Percentiles rank a stretch among this genome's conserved stretches.
Conservation (phyloP, 345 rosid species). For the Turnera subulata region DNA sequence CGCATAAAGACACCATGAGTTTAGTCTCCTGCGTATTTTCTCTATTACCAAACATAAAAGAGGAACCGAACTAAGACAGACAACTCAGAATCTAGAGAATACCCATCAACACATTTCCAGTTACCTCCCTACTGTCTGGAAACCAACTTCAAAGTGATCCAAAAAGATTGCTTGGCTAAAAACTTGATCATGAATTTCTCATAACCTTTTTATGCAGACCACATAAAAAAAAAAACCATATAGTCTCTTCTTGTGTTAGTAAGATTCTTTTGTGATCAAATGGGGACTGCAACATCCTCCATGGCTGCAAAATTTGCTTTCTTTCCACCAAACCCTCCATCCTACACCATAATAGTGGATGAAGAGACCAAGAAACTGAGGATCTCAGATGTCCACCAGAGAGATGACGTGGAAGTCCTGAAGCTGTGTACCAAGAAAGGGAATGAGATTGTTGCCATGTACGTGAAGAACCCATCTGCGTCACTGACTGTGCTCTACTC, state of each 20-base stretch:
- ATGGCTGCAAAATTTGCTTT: conserved; percentile 91
- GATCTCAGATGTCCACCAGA: conserved; percentile 42
- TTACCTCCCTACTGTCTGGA: background rate
- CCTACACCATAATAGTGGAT: conserved; percentile 52
- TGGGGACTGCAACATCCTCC: conserved; percentile 84
- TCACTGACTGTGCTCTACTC: conserved; percentile 72
- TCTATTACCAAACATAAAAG: conserved; percentile 25
- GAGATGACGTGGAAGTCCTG: conserved; percentile 62
- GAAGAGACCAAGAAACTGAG: conserved; percentile 54
- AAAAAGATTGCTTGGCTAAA: background rate
- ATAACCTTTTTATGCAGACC: conserved; percentile 1
- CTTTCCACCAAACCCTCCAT: conserved; percentile 90
- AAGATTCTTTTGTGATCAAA: conserved; percentile 12
- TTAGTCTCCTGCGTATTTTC: conserved; percentile 13
- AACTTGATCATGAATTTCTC: conserved; percentile 16
- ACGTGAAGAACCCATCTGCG: conserved; percentile 66
- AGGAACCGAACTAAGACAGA: background rate
- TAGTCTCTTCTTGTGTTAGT: background rate
- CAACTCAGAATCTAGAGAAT: conserved; percentile 12
- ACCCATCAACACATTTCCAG: conserved; percentile 2
- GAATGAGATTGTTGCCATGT: conserved; percentile 64
- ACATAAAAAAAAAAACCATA: background rate
- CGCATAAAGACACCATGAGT: too few relatives aligned
- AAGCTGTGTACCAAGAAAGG: conserved; percentile 62
- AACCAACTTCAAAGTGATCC: background rate